Percentiles rank a stretch among this genome's conserved stretches.
Conservation (phyloP, 2,329 filamentous ascomycete genomes). For the Aspergillus tamarii region DNA sequence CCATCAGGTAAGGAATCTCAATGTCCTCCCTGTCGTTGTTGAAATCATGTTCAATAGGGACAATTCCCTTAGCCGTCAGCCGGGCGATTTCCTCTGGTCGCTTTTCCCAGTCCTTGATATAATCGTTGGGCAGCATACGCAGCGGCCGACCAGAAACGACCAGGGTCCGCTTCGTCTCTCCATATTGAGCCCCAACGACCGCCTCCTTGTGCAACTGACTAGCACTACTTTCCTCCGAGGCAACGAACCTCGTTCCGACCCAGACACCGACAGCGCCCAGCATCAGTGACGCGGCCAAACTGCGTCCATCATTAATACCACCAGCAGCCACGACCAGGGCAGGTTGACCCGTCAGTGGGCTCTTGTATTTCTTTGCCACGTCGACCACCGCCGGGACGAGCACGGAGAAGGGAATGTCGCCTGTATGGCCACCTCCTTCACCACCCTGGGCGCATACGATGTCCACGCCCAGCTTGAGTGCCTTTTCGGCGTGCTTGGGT, state of each 20-base stretch:
- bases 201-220: conserved; percentile 80
- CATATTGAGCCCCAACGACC: conserved; percentile 77
- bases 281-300: conserved; percentile 80
- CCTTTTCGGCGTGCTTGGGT: conserved; percentile 88
- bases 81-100: conserved; percentile 73
- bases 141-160: conserved; percentile 82
- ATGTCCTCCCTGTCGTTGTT: conserved; percentile 75
- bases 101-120: conserved; percentile 79
- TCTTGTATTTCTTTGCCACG: conserved; percentile 72
- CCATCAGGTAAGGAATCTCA: conserved; percentile 89
- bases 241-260: conserved; percentile 93
- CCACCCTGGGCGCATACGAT: conserved; percentile 91
- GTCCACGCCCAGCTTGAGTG: conserved; percentile 82
- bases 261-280: conserved; percentile 87
- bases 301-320: conserved; percentile 80
- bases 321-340: conserved; percentile 88
- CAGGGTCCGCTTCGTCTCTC: conserved; percentile 80
- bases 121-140: conserved; percentile 79
- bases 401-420: conserved; percentile 82
- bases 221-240: conserved; percentile 77
- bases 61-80: conserved; percentile 74
- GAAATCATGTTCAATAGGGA: conserved; percentile 81
- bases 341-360: conserved; percentile 68
- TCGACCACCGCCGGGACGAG: conserved; percentile 87
- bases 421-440: conserved; percentile 92